These are phyloP conservation scores for Plasmodium adleri DNA, from an alignment of 169 alveolate genomes.

Conservation along the genomic window DNA sequence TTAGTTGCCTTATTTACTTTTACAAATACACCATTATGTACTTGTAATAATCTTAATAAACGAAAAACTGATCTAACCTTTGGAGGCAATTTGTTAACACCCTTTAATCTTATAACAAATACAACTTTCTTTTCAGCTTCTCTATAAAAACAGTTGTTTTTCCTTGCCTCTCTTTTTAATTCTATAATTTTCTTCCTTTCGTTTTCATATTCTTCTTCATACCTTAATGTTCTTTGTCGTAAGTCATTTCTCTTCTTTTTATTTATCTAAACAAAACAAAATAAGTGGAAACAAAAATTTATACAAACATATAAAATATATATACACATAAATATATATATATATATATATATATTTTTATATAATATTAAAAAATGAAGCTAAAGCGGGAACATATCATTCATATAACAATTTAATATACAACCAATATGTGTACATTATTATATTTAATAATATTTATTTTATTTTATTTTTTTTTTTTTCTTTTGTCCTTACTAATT, in stretches of 20 bases:
- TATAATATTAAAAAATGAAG: background rate
- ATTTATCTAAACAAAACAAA: constrained; percentile 9
- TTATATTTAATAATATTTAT: background rate
- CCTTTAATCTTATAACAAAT: constrained; percentile 95
- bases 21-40: constrained; percentile 98
- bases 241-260: constrained; percentile 67
- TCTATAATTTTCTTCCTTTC: constrained; percentile 80
- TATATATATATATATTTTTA: background rate
- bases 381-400: too few relatives aligned
- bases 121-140: constrained; percentile 96
- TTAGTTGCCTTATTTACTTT: constrained; percentile 97
- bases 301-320: too few relatives aligned
- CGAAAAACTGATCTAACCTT: constrained; percentile 95
- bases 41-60: constrained; percentile 97
- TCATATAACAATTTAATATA: too few relatives aligned
- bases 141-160: constrained; percentile 84
- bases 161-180: constrained; percentile 85
- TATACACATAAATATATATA: too few relatives aligned
- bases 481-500: constrained; percentile 36
- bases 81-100: constrained; percentile 98
- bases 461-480: background rate
- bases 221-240: constrained; percentile 80
- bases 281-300: background rate
- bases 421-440: background rate
- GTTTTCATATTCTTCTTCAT: constrained; percentile 84